These are phyloP conservation scores for Mesotaenium endlicherianum DNA, from an alignment of 139 green algal species.

Conservation along the genomic window DNA sequence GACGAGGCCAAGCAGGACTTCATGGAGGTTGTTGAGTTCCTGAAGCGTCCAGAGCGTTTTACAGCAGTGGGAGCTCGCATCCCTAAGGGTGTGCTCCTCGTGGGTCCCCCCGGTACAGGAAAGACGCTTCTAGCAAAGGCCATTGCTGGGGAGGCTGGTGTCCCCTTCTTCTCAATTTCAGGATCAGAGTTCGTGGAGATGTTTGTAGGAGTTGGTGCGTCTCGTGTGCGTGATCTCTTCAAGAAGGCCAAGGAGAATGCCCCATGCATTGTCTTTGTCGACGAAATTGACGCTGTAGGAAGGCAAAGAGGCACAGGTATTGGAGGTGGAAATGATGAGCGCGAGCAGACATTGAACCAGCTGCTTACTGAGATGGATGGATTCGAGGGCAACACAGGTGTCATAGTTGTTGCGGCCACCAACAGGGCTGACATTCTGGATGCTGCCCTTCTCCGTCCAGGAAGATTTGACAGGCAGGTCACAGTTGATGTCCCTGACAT, in stretches of 20 bases:
- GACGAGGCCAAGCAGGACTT: constrained; percentile 99
- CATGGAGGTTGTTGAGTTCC: constrained; percentile 99
- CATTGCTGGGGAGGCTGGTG: constrained; percentile 93
- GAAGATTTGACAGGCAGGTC: constrained; percentile 94
- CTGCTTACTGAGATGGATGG: constrained; percentile 91
- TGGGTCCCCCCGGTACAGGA: constrained; percentile 92
- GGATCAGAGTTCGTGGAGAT: constrained; percentile 99
- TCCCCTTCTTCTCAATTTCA: constrained; percentile 97
- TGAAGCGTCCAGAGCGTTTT: constrained; percentile 99
- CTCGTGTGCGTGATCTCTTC: constrained; percentile 94
- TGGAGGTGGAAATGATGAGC: constrained; percentile 94
- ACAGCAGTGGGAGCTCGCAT: constrained; percentile 96
- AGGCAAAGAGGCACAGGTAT: constrained; percentile 89
- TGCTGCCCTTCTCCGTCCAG: constrained; percentile 91
- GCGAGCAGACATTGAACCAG: constrained; percentile 86
- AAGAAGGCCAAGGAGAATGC: constrained; percentile 99
- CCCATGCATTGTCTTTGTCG: constrained; percentile 98
- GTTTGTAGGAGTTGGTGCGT: constrained; percentile 96
- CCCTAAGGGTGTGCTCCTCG: constrained; percentile 96
- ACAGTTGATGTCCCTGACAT: constrained; percentile 94
- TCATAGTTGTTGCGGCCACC: constrained; percentile 97
- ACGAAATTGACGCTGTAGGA: constrained; percentile 98
- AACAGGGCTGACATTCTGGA: constrained; percentile 98
- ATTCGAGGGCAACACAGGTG: constrained; percentile 98
- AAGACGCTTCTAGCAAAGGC: constrained; percentile 98